These are phyloP conservation scores for Syncephalis plumigaleata DNA, from an alignment of 371 early-diverging fungal genomes.

Conservation along the genomic window DNA sequence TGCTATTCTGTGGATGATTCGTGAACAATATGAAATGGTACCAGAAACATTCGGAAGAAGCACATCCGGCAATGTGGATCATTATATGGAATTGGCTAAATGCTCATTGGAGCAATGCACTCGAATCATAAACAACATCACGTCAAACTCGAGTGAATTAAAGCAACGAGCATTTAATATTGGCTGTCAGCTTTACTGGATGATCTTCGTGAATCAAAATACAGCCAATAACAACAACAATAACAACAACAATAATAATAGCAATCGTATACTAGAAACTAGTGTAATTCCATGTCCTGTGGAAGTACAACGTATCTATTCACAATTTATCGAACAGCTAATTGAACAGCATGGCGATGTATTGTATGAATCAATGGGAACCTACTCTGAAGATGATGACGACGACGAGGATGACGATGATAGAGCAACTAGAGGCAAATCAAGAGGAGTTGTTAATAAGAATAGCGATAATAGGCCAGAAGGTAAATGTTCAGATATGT, in stretches of 20 bases:
- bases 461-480: no score
- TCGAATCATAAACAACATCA: conserved; percentile 5
- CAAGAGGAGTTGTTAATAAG: no score
- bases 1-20: conserved; percentile 22
- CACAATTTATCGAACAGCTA: conserved; percentile 15
- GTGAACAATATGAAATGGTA: conserved; percentile 24
- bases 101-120: no score
- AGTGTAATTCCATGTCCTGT: conserved; percentile 18
- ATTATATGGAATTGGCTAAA: no score
- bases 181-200: conserved; percentile 31
- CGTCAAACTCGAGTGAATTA: conserved; percentile 20
- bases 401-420: conserved; percentile 5
- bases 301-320: conserved; percentile 17
- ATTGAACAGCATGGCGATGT: conserved; percentile 13
- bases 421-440: not conserved
- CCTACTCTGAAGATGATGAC: conserved; percentile 3
- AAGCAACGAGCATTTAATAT: conserved; percentile 25
- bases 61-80: conserved; percentile 7
- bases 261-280: conserved; percentile 2
- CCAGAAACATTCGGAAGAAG: conserved; percentile 29
- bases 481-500: no score
- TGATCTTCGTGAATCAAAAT: conserved; percentile 23
- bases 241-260: conserved; percentile 8
- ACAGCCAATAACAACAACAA: no score
- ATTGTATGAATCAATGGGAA: conserved; percentile 7